Evolutionary conservation across 2,329 filamentous ascomycete genomes (phyloP).

Genomic region (Ophiobolus disseminans): DNA sequence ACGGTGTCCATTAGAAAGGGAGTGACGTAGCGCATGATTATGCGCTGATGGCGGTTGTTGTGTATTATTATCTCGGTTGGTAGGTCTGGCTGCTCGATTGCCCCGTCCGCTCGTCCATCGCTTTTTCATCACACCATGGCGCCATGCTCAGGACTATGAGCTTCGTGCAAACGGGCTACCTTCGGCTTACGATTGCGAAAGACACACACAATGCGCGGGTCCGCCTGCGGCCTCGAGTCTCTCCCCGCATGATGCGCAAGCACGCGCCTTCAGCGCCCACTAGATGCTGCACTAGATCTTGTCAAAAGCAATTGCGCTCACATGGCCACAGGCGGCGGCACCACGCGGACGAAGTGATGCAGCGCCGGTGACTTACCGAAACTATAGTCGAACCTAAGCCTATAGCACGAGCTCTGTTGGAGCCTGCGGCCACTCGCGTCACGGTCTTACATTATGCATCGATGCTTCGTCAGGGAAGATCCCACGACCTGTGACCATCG

Average conservation of each 20-base stretch:
- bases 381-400: slow-evolving; percentile 7
- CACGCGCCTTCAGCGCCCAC: slow-evolving; percentile 32
- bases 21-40: no score
- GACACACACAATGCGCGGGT: slow-evolving; percentile 14
- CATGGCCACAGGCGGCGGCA: slow-evolving; percentile 14
- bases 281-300: slow-evolving; percentile 20
- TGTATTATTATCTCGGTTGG: not conserved
- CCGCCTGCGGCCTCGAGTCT: slow-evolving; percentile 16
- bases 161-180: slow-evolving; percentile 31
- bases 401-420: slow-evolving; percentile 17
- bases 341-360: slow-evolving; percentile 20
- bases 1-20: no score
- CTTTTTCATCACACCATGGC: slow-evolving; percentile 30
- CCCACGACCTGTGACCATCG: slow-evolving; percentile 33
- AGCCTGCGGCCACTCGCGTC: slow-evolving; percentile 23
- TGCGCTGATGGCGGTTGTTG: no score
- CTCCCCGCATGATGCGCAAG: slow-evolving; percentile 31
- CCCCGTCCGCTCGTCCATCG: slow-evolving; percentile 16
- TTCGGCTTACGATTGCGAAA: slow-evolving; percentile 35
- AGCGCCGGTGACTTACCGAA: slow-evolving; percentile 12
- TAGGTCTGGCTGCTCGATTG: not conserved
- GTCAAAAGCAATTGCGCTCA: slow-evolving; percentile 21
- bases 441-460: slow-evolving; percentile 24
- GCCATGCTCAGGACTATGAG: slow-evolving; percentile 9
- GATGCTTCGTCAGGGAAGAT: slow-evolving; percentile 25